Conservation (phyloP, 768 basidiomycete species). For the Lentinula detonsa region DNA sequence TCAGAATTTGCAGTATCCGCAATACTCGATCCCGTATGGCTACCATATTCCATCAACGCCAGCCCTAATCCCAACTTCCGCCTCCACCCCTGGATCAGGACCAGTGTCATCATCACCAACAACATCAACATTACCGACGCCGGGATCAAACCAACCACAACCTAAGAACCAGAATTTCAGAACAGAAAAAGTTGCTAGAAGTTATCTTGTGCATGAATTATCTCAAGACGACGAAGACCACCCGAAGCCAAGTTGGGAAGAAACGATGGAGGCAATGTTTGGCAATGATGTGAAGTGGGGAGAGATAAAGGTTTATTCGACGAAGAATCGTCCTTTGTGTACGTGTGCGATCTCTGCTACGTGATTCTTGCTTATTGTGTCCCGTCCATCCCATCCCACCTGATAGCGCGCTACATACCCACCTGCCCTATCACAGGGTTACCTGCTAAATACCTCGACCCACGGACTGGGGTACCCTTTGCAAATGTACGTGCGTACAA, state of each 20-base stretch:
- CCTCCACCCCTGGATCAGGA: too few species aligned
- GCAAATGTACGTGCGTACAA: slow-evolving; percentile 64
- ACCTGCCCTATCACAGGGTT: slow-evolving; percentile 77
- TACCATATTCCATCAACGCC: neutral
- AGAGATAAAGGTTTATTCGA: slow-evolving; percentile 47
- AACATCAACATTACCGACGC: too few species aligned
- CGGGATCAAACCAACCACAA: neutral
- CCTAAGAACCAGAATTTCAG: neutral
- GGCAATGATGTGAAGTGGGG: slow-evolving; percentile 84
- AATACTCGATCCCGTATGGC: neutral
- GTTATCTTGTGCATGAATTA: slow-evolving; percentile 66
- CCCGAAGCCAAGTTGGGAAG: slow-evolving; percentile 52
- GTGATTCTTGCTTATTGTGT: neutral
- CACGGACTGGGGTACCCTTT: slow-evolving; percentile 73
- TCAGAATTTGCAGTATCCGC: slow-evolving; percentile 15
- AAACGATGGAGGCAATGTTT: slow-evolving; percentile 80
- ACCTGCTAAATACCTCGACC: slow-evolving; percentile 74
- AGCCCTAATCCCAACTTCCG: neutral
- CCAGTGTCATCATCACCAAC: too few species aligned
- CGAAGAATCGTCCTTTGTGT: slow-evolving; percentile 65
- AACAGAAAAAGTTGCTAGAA: slow-evolving; percentile 52
- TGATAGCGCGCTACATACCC: slow-evolving; percentile 55
- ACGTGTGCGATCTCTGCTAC: slow-evolving; percentile 13
- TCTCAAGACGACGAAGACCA: slow-evolving; percentile 5
- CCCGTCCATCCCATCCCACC: neutral